A percentile compares a stretch with the other conserved stretches of the same genome.
Conservation (phyloP, 192 early-diverging fungal species). For the Borealophlyctis nickersoniae region DNA sequence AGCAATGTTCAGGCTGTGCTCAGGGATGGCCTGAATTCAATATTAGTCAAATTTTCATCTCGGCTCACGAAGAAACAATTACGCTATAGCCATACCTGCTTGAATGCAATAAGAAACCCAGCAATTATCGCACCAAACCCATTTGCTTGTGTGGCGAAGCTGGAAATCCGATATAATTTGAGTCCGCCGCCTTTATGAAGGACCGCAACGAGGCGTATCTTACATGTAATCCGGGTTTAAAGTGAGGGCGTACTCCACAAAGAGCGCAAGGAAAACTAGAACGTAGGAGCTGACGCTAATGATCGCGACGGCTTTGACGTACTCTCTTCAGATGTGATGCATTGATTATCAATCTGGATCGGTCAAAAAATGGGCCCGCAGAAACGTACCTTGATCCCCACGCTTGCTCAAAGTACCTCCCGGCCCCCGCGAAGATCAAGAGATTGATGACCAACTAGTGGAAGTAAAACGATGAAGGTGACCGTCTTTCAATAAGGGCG, state of each 20-base stretch:
- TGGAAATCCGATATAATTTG: constrained; percentile 11
- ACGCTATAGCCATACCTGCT: constrained; percentile 50
- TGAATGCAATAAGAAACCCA: constrained; percentile 82
- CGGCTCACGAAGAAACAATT: not conserved
- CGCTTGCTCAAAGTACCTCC: constrained; percentile 78
- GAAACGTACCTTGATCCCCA: constrained; percentile 64
- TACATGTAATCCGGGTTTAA: constrained; percentile 58
- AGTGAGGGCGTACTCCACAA: constrained; percentile 57
- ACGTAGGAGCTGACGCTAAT: constrained; percentile 48
- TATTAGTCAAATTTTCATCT: not conserved
- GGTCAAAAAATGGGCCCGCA: too few species aligned
- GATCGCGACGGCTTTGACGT: constrained; percentile 66
- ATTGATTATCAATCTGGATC: too few species aligned
- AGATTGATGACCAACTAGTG: constrained; percentile 43
- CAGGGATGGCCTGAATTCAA: constrained; percentile 59
- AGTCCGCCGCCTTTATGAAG: not conserved
- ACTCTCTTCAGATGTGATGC: constrained; percentile 56
- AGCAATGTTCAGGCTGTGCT: constrained; percentile 71
- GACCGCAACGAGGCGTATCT: constrained; percentile 15
- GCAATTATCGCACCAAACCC: constrained; percentile 71
- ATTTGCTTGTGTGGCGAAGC: constrained; percentile 58
- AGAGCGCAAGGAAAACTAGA: constrained; percentile 51
- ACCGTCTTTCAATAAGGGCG: constrained; percentile 3
- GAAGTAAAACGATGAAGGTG: not conserved
- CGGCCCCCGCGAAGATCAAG: constrained; percentile 47